Conservation (phyloP, 768 basidiomycete genomes). For the Russula earlei region DNA sequence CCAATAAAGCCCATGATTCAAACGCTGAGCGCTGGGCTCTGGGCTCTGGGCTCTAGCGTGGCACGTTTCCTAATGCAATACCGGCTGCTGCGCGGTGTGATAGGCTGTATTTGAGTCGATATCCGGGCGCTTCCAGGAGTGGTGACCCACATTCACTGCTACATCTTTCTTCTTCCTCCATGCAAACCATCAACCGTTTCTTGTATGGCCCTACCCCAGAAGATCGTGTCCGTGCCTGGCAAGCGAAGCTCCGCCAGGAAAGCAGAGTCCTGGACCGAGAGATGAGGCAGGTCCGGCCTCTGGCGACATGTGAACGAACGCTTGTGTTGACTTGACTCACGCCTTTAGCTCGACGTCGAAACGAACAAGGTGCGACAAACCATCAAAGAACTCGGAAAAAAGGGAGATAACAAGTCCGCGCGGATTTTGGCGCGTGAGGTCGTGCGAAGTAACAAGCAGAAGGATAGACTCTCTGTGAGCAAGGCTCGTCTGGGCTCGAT, state of each 20-base stretch:
- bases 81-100: neutral
- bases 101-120: neutral
- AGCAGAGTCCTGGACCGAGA: slow-evolving; percentile 82
- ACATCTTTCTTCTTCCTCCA: slow-evolving; percentile 24
- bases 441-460: slow-evolving; percentile 92
- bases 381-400: slow-evolving; percentile 82
- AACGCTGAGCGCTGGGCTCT: neutral
- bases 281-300: slow-evolving; percentile 77
- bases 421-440: slow-evolving; percentile 88
- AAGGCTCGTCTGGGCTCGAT: slow-evolving; percentile 92
- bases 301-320: slow-evolving; percentile 13
- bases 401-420: slow-evolving; percentile 89
- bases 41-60: too few relatives aligned
- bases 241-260: slow-evolving; percentile 74
- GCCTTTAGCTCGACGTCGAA: slow-evolving; percentile 66
- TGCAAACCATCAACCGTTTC: slow-evolving; percentile 88
- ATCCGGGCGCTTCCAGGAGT: too few relatives aligned
- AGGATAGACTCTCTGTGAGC: slow-evolving; percentile 81
- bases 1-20: too few relatives aligned
- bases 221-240: slow-evolving; percentile 89
- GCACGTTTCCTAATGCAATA: neutral
- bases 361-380: slow-evolving; percentile 69
- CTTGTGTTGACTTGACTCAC: slow-evolving; percentile 8
- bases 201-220: slow-evolving; percentile 95
- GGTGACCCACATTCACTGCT: neutral